These are phyloP conservation scores for Thermomucor indicae-seudaticae DNA, from an alignment of 371 early-diverging fungal species.

Conservation along the genomic window DNA sequence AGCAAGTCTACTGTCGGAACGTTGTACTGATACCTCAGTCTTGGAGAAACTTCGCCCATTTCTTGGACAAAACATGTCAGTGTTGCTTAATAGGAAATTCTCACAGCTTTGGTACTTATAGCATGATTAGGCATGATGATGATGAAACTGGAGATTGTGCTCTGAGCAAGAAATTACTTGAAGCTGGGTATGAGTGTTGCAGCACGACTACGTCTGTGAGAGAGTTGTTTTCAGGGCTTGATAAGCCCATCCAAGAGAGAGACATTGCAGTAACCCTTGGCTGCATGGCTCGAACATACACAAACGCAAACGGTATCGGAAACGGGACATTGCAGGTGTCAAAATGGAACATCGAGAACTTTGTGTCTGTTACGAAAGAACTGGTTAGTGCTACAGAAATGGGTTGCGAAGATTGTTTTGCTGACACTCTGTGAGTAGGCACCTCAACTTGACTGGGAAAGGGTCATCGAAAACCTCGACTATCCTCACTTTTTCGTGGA, in stretches of 20 bases:
- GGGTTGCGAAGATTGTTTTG: not conserved
- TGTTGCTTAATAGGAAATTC: no score
- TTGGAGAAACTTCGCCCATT: conserved; percentile 11
- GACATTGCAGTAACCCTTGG: conserved; percentile 70
- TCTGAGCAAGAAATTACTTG: conserved; percentile 50
- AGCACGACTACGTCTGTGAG: conserved; percentile 40
- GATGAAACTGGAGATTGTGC: conserved; percentile 24
- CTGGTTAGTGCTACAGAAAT: conserved; percentile 34
- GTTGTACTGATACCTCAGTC: conserved; percentile 9
- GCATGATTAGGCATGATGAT: no score
- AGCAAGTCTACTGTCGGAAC: conserved; percentile 4
- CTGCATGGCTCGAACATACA: conserved; percentile 67
- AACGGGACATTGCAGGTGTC: conserved; percentile 22
- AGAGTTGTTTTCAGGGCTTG: conserved; percentile 30
- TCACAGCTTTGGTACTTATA: no score
- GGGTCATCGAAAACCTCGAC: conserved; percentile 64
- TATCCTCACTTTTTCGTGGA: conserved; percentile 69
- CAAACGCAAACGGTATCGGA: conserved; percentile 50
- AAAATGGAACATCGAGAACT: conserved; percentile 69
- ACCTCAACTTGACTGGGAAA: conserved; percentile 60
- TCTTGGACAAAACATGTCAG: no score
- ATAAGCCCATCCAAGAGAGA: conserved; percentile 37
- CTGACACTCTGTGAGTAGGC: conserved; percentile 20
- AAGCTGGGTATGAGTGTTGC: conserved; percentile 58
- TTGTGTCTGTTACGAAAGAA: conserved; percentile 53